Base-by-base conservation (phyloP, 2,329 filamentous ascomycete species). In the Aspergillus pseudonomiae region DNA sequence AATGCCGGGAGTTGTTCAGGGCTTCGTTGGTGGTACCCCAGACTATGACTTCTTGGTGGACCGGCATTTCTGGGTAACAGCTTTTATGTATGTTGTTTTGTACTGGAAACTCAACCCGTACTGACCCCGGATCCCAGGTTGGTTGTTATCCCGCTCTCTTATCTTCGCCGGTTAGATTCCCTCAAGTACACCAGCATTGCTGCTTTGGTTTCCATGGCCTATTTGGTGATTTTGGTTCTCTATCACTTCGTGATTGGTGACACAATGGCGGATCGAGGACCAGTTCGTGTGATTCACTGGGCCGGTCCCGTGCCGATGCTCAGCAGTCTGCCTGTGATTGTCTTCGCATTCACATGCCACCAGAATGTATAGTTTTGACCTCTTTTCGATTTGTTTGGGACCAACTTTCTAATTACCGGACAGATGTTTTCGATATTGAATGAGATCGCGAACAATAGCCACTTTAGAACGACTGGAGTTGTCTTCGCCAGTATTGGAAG, bases 381-480 rank as follows among this genome's bases (percentile, higher is more conserved):
- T 6, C 28, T 5, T 21, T 45, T 24, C 6, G n/a, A 26, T 43
- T 10, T 24, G 26, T 3, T 43, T 39, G 6, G 19, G 6, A n/a
- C 21, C 14, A 45, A 36, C 6, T 6, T 19, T 58, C 64, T 67
- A 57, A 67, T 36, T 5, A 16, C 21, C 7, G 26, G 19, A 24
- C 70, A 95, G 92, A 99, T 99, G 95, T 99, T 99, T 77, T 97
- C 94, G 12, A 96, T 99, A 68, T 82, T 99, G 52, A 99, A 99
- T 73, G 95, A 99, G 79, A 93, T 99, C 69, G 85, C 88, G 63
- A 89, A 97, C 75, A 93, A 93, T 78, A 91, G 91, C 3, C 92
- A 92, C 24, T 85, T 83, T 72, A 90, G 90, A 66, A 90, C 94
- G 9, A 90, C 93, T 0, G 86, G 87, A 19, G 94, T 99, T 10